Evolutionary conservation across 768 basidiomycete genomes (phyloP).

Genomic region (Mycena venus): DNA sequence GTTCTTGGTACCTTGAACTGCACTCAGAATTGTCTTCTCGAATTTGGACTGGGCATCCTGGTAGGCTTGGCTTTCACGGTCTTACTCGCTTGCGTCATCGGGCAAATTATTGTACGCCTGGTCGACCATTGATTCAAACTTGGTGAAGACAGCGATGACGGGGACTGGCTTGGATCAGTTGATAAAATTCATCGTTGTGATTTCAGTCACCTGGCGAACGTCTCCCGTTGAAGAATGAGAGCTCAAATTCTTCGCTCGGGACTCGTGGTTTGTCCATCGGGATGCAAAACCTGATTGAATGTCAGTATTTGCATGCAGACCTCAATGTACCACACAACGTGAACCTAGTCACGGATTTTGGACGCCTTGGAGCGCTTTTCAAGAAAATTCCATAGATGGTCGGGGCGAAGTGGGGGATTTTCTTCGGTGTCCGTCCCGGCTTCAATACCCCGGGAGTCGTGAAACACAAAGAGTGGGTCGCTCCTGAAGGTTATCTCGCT

Average conservation of each 20-base stretch:
- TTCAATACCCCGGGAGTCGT: neutral
- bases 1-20: neutral
- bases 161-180: neutral
- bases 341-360: neutral
- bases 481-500: neutral
- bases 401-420: neutral
- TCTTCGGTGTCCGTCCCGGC: neutral
- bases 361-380: neutral
- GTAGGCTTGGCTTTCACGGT: neutral
- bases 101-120: neutral
- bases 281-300: neutral
- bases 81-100: neutral
- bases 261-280: neutral
- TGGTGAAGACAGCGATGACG: neutral
- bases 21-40: neutral
- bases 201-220: neutral
- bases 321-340: neutral
- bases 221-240: neutral
- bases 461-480: neutral
- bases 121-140: constrained; percentile 6
- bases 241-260: neutral
- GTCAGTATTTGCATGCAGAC: neutral
- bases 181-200: neutral
- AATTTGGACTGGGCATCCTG: neutral
- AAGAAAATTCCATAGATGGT: neutral